phyloP scores from a whole-genome alignment of 495 filamentous ascomycete genomes.

The Annulohypoxylon stygium region DNA sequence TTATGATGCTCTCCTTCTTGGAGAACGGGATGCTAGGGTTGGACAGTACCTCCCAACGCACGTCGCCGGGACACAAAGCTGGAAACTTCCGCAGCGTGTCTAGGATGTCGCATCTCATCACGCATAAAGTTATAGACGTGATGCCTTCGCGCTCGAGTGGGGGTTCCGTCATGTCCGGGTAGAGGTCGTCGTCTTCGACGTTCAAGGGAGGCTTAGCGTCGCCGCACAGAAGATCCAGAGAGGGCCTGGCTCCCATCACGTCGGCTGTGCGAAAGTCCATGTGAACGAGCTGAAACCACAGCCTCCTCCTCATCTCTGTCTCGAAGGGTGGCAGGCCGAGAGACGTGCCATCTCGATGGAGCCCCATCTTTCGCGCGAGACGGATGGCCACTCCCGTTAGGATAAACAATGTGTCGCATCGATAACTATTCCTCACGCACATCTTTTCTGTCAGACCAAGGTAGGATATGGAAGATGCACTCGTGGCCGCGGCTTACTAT shows the following conservation, averaged over 20 bases:
- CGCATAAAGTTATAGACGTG: constrained; percentile 29
- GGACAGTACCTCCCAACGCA: constrained; percentile 52
- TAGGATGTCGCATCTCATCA: constrained; percentile 48
- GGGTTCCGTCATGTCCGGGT: constrained; percentile 43
- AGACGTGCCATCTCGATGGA: constrained; percentile 60
- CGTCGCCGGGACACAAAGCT: constrained; percentile 7
- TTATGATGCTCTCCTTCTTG: constrained; percentile 42
- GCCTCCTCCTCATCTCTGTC: constrained; percentile 54
- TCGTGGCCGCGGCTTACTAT: constrained; percentile 17
- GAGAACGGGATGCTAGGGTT: constrained; percentile 58
- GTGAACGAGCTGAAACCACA: constrained; percentile 55
- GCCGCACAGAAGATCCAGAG: constrained; percentile 56
- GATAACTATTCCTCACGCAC: constrained; percentile 59
- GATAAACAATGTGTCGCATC: constrained; percentile 60
- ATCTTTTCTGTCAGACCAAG: constrained; percentile 49
- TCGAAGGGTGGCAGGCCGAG: constrained; percentile 57
- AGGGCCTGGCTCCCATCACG: constrained; percentile 65
- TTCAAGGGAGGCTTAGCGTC: constrained; percentile 53
- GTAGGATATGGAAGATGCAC: not conserved
- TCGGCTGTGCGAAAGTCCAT: constrained; percentile 58
- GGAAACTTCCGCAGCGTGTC: constrained; percentile 12
- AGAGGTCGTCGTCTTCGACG: constrained; percentile 56
- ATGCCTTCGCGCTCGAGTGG: constrained; percentile 45
- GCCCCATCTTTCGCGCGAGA: constrained; percentile 64
- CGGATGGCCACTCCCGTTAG: constrained; percentile 62